Conservation (phyloP, 495 filamentous ascomycete genomes). For the Penicillium argentinense region DNA sequence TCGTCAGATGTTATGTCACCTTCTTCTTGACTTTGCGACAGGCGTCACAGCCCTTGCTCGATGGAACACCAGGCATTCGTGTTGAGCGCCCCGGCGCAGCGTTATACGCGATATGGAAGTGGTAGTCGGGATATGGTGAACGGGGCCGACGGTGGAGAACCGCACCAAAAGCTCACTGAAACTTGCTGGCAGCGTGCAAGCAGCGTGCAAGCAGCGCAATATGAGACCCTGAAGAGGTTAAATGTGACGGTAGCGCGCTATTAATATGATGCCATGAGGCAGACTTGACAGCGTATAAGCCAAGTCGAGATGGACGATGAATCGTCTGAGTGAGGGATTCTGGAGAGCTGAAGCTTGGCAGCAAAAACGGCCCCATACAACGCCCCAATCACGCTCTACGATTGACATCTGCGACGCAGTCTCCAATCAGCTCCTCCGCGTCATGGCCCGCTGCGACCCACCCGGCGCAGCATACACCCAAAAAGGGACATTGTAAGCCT, state of each 20-base stretch:
- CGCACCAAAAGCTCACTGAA: neutral
- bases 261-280: neutral
- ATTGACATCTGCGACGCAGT: neutral
- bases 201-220: neutral
- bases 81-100: neutral
- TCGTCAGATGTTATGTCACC: slow-evolving; percentile 15
- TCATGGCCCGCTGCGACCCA: neutral
- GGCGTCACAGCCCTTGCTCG: slow-evolving; percentile 45
- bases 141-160: neutral
- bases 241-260: neutral
- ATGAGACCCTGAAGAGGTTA: neutral
- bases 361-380: neutral
- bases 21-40: slow-evolving; percentile 51
- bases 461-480: slow-evolving; percentile 6
- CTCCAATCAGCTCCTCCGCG: neutral
- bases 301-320: neutral
- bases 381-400: neutral
- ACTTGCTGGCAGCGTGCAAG: too few species aligned
- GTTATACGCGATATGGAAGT: slow-evolving; percentile 5
- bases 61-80: slow-evolving; percentile 48
- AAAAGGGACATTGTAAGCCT: slow-evolving; percentile 1
- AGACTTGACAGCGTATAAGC: neutral
- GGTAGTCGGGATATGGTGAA: neutral
- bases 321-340: neutral
- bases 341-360: slow-evolving; percentile 5